A percentile compares a stretch with the other conserved stretches of the same genome.
Conservation (phyloP, 345 rosid species). For the Pugionium cornutum region DNA sequence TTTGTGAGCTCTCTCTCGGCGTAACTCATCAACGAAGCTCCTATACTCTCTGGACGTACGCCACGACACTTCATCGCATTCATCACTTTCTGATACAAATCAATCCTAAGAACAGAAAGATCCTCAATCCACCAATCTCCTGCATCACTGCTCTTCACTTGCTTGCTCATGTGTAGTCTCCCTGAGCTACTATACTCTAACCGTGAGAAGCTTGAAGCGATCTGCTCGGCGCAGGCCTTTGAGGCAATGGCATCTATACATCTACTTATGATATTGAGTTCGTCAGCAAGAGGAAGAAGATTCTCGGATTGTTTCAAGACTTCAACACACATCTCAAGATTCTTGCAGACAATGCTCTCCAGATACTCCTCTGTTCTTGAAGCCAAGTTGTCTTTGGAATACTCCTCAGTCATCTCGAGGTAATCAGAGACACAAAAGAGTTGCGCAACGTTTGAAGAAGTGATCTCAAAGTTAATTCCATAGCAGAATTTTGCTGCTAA, state of each 20-base stretch:
- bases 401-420: slow-evolving; percentile 95
- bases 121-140: slow-evolving; percentile 98
- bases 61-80: slow-evolving; percentile 96
- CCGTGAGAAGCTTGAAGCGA: slow-evolving; percentile 92
- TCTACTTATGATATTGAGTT: slow-evolving; percentile 69
- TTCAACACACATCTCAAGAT: slow-evolving; percentile 81
- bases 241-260: slow-evolving; percentile 94
- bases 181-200: slow-evolving; percentile 98
- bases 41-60: slow-evolving; percentile 94
- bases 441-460: slow-evolving; percentile 84
- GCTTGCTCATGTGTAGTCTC: slow-evolving; percentile 91
- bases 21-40: slow-evolving; percentile 77
- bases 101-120: slow-evolving; percentile 77
- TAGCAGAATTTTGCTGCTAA: slow-evolving; percentile 94
- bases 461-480: slow-evolving; percentile 87
- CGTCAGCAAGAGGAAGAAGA: slow-evolving; percentile 92
- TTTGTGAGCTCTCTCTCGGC: slow-evolving; percentile 91
- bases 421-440: slow-evolving; percentile 78
- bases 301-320: slow-evolving; percentile 86
- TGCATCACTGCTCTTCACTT: slow-evolving; percentile 58
- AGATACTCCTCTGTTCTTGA: slow-evolving; percentile 92
- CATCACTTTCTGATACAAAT: slow-evolving; percentile 77
- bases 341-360: slow-evolving; percentile 80
- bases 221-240: slow-evolving; percentile 87
- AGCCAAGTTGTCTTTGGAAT: slow-evolving; percentile 78